Base-by-base conservation (phyloP, 805 yeast species). In the Wickerhamiella azymoides region DNA sequence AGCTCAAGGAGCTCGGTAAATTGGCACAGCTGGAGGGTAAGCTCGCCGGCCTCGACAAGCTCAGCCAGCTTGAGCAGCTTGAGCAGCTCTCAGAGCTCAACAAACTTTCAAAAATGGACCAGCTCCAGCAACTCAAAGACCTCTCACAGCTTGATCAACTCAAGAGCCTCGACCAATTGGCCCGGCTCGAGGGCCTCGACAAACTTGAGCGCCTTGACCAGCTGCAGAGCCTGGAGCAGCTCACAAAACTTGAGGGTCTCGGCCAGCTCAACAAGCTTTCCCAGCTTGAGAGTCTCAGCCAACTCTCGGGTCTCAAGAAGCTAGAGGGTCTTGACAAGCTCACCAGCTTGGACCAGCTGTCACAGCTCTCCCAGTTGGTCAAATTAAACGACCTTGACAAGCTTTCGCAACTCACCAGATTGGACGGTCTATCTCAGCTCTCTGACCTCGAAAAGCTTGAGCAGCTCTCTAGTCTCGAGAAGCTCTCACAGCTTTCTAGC, bases 161-260 rank as follows among this genome's bases (percentile, higher is more conserved):
- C 13, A 25, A 27, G 13, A n/a, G 24, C 10, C 43, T 51, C 24
- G 37, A 19, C 5, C 14, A 39, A 13, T 40, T 48, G 7, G 16
- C 25, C 8, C 17, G 30, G 13, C 49, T 51, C n/a, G 18, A 27
- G 6, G 13, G 44, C 35, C 47, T 49, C 3, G 36, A 21, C 4
- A 14, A 40, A n/a, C 47, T 51, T 10, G 28, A 21, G 3, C 7
- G 26, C 9, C 44, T 50, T 10, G 24, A 17, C 1, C 18, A 39
- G 16, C 35, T 49, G 4, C 18, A 24, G 10, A 27, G 28, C 5
- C 40, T 47, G 10, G 16, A 16, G n/a, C 24, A 36, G 14, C 46
- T 47, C 11, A 27, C 11, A 8, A 13, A 21, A 13, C 45, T 48
- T 6, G 8, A 14, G 1, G 76, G 33, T 9, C 42, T 39, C 7